Percentiles rank a stretch among this genome's conserved stretches.
These are phyloP conservation scores for Ormosia emarginata DNA, from an alignment of 306 rosid genomes.

Conservation along the genomic window DNA sequence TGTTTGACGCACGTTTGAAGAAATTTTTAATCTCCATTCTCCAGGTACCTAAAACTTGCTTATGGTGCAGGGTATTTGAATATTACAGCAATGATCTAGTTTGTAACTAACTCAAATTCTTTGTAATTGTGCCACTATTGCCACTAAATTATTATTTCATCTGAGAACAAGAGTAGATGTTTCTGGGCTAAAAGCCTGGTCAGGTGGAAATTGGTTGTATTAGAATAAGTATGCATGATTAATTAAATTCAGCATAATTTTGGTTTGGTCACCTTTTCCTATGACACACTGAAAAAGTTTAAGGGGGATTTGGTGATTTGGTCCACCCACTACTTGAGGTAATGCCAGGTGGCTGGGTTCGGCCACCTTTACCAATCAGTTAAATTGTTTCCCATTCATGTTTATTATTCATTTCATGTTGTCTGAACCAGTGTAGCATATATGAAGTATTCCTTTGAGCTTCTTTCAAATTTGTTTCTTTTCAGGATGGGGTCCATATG, in stretches of 20 bases:
- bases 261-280: background rate
- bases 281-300: background rate
- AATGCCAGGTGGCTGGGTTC: background rate
- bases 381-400: background rate
- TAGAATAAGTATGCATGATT: background rate
- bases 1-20: background rate
- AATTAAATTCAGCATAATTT: background rate
- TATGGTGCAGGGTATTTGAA: background rate
- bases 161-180: background rate
- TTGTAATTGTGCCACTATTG: background rate
- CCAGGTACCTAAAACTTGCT: background rate
- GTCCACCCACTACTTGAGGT: background rate
- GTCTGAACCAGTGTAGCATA: background rate
- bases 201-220: background rate
- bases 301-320: background rate
- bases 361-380: background rate
- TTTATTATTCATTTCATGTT: background rate
- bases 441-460: background rate
- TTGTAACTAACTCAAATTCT: background rate
- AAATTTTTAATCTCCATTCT: background rate
- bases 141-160: background rate
- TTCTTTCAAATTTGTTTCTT: background rate
- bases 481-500: constrained; percentile 95
- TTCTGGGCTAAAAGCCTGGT: background rate
- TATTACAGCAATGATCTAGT: background rate